Evolutionary conservation across 1,284 basidiomycete species (phyloP).

Genomic region (Neolentinus lepideus): DNA sequence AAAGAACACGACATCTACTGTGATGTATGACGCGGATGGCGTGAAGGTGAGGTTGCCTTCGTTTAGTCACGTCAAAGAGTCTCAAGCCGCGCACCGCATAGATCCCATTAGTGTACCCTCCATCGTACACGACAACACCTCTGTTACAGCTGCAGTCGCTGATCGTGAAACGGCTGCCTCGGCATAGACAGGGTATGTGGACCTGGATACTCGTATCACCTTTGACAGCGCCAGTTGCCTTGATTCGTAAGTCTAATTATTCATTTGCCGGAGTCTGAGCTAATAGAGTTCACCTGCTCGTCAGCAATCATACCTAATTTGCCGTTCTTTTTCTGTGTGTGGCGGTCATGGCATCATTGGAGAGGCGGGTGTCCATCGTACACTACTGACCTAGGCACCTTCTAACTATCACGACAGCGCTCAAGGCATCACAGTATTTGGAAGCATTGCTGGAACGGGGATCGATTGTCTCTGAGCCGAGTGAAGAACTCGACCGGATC

Average conservation of each 20-base stretch:
- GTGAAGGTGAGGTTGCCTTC: not conserved
- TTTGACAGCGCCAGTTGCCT: conserved; percentile 62
- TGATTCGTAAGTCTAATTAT: conserved; percentile 52
- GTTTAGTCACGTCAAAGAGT: conserved; percentile 14
- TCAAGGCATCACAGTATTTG: conserved; percentile 65
- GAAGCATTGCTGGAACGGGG: conserved; percentile 47
- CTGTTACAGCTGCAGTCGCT: conserved; percentile 47
- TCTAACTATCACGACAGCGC: conserved; percentile 36
- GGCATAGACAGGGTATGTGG: conserved; percentile 58
- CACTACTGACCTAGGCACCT: conserved; percentile 2
- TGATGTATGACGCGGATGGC: not conserved
- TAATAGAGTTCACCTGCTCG: not conserved
- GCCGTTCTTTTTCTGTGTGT: conserved; percentile 78
- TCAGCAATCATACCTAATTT: conserved; percentile 75
- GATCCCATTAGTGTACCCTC: conserved; percentile 65
- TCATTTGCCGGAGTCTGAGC: not conserved
- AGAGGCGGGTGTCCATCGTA: conserved; percentile 40
- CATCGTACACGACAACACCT: conserved; percentile 41
- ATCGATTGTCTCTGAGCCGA: conserved; percentile 47
- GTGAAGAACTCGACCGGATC: conserved; percentile 45
- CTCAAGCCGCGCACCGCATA: conserved; percentile 17
- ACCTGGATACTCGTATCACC: conserved; percentile 59
- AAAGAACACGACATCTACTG: not conserved
- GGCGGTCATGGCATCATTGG: conserved; percentile 80
- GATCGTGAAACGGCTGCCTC: conserved; percentile 47